phyloP scores from a whole-genome alignment of 345 rosid genomes.

The Boechera retrofracta region DNA sequence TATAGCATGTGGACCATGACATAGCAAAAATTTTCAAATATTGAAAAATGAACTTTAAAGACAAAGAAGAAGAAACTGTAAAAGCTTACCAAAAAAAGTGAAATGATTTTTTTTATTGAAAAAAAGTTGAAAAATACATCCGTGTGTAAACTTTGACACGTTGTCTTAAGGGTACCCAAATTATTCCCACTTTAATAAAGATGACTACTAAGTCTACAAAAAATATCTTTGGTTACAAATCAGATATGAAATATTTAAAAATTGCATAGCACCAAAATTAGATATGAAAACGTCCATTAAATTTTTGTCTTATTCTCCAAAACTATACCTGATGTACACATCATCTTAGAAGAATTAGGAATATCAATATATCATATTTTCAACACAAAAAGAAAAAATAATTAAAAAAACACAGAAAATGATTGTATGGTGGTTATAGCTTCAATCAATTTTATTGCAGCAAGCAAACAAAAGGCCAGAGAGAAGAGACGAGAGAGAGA shows the following conservation, averaged over 20 bases:
- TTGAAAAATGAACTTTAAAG: constrained; percentile 32
- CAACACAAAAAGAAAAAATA: not conserved
- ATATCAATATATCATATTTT: constrained; percentile 7
- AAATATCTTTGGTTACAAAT: constrained; percentile 7
- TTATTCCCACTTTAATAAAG: constrained; percentile 32
- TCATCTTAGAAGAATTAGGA: constrained; percentile 3
- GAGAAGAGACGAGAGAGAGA: not conserved
- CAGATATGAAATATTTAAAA: not conserved
- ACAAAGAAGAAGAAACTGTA: constrained; percentile 37
- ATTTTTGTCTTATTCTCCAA: constrained; percentile 20
- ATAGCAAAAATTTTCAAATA: not conserved
- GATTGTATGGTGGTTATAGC: constrained; percentile 33
- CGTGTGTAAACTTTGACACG: constrained; percentile 41
- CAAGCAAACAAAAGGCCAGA: constrained; percentile 23
- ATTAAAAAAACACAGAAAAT: not conserved
- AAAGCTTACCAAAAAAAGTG: constrained; percentile 35
- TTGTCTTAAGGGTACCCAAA: constrained; percentile 14
- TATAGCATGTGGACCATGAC: constrained; percentile 34
- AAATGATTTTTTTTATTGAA: not conserved
- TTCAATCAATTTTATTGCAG: constrained; percentile 24
- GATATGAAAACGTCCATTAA: constrained; percentile 23
- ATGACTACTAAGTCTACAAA: constrained; percentile 14
- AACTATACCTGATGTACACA: constrained; percentile 14
- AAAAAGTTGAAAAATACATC: constrained; percentile 3
- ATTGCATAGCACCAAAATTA: constrained; percentile 10